Evolutionary conservation across 2,329 filamentous ascomycete genomes (phyloP), one percentile per base, ranked within the genome.

Genomic region (Penicillium palitans): DNA sequence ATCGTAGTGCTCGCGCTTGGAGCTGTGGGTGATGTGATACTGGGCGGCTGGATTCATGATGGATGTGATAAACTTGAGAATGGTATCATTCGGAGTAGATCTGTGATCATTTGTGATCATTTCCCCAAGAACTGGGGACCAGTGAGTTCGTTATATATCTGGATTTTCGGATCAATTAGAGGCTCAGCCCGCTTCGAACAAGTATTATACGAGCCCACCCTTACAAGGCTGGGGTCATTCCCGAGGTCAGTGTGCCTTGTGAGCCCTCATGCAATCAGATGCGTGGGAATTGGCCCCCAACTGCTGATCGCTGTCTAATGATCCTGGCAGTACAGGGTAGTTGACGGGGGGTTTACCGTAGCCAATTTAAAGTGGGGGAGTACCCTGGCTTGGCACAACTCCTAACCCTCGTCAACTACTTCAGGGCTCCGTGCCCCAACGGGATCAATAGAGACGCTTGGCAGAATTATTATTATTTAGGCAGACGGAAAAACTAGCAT

Each of bases 21-120:
- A 31, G 19, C 61, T 68, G 51, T 68, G 62, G 17, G 65, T 68
- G 52, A 72, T 63, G 39, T 62, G 52, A 50, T 71, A 72, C 31
- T 68, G 55, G 17, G 40, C n/a, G 4, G 19, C 24, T 31, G 47
- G 40, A n/a, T 39, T 39, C 35, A 55, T 50, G n/a, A 41, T 50
- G 39, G 33, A 39, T 44, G 13, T 56, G 15, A 6, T 27, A 15
- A 15, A 15, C 4, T 35, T 27, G 12, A 37, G 7, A 35, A 27
- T 40, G n/a, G 10, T 48, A 45, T 39, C 7, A 13, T 50, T 42
- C 8, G 19, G 7, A 39, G 21, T 35, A 21, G 4, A 35, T 8
- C 6, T 37, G 21, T 27, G 12, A 15, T 24, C 24, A 45, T 13
- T 4, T 51, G 21, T n/a, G 17, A 19, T 31, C 24, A 24, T n/a